phyloP scores from a whole-genome alignment of 1,139 yeast genomes.

The Pichia sp. region DNA sequence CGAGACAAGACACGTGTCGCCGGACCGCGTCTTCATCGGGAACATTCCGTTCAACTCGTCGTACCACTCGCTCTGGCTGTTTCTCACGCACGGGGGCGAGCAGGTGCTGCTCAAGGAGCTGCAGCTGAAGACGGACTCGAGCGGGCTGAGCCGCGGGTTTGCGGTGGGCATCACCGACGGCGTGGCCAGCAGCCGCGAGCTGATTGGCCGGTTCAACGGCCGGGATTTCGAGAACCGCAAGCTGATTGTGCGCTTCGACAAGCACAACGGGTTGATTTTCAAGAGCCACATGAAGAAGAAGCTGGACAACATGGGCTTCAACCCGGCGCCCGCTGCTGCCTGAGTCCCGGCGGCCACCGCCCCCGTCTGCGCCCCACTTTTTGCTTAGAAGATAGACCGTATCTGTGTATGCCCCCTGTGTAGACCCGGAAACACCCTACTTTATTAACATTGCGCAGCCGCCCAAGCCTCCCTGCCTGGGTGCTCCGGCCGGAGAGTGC shows the following conservation, averaged over 20 bases:
- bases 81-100: slow-evolving; percentile 3
- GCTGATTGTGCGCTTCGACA: slow-evolving; percentile 56
- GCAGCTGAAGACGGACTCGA: slow-evolving; percentile 44
- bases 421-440: too few relatives aligned
- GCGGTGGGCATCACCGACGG: slow-evolving; percentile 58
- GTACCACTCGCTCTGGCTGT: slow-evolving; percentile 12
- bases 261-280: slow-evolving; percentile 2
- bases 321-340: too few relatives aligned
- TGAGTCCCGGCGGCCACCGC: too few relatives aligned
- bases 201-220: slow-evolving; percentile 38
- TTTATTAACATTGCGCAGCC: too few relatives aligned
- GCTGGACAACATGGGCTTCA: neutral
- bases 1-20: slow-evolving; percentile 31
- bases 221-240: slow-evolving; percentile 47
- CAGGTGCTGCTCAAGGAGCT: slow-evolving; percentile 34
- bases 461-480: neutral
- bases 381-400: neutral
- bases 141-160: slow-evolving; percentile 52
- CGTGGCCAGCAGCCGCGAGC: slow-evolving; percentile 44
- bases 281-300: slow-evolving; percentile 23
- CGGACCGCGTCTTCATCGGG: slow-evolving; percentile 45
- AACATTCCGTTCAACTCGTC: slow-evolving; percentile 47
- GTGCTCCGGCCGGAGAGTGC: neutral
- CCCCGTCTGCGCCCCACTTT: too few relatives aligned
- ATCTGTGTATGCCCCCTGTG: too few relatives aligned